phyloP scores from a whole-genome alignment of 768 basidiomycete genomes.

The Phaeotremella fagi region DNA sequence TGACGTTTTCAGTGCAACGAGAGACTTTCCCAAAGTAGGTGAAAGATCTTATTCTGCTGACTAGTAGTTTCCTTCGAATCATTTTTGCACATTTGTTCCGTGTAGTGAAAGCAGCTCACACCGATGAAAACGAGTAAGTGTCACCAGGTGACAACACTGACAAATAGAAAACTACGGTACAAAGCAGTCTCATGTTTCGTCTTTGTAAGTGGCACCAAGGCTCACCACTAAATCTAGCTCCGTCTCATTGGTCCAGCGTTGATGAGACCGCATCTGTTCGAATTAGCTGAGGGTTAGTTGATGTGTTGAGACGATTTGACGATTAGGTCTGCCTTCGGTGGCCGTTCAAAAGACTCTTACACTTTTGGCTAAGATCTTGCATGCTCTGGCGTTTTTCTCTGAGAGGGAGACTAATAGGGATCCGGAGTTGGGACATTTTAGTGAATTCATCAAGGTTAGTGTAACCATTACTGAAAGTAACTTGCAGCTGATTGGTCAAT shows the following conservation, averaged over 20 bases:
- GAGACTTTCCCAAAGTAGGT: conserved; percentile 17
- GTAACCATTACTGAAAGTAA: not conserved
- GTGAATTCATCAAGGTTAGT: conserved; percentile 13
- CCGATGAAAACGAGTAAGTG: conserved; percentile 3
- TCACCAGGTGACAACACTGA: not conserved
- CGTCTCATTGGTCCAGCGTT: conserved; percentile 27
- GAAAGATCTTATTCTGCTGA: not conserved
- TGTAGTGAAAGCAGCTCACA: conserved; percentile 13
- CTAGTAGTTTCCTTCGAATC: conserved; percentile 9
- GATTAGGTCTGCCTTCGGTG: conserved; percentile 1
- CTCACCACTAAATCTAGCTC: conserved; percentile 2
- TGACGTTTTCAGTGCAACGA: conserved; percentile 2
- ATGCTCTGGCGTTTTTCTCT: conserved; percentile 22
- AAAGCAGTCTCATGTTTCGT: conserved; percentile 22
- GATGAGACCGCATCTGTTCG: conserved; percentile 26
- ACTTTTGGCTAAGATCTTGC: conserved; percentile 20
- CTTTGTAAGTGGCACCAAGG: conserved; percentile 10
- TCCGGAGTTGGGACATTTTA: conserved; percentile 6
- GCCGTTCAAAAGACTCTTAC: conserved; percentile 17
- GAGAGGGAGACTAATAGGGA: conserved; percentile 8
- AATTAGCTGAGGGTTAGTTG: conserved; percentile 8
- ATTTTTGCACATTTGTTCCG: conserved; percentile 10
- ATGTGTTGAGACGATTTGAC: not conserved
- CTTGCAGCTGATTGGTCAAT: not conserved
- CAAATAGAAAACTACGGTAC: conserved; percentile 12